phyloP scores from a whole-genome alignment of 2,329 filamentous ascomycete species.

The Xylaria sp. region DNA sequence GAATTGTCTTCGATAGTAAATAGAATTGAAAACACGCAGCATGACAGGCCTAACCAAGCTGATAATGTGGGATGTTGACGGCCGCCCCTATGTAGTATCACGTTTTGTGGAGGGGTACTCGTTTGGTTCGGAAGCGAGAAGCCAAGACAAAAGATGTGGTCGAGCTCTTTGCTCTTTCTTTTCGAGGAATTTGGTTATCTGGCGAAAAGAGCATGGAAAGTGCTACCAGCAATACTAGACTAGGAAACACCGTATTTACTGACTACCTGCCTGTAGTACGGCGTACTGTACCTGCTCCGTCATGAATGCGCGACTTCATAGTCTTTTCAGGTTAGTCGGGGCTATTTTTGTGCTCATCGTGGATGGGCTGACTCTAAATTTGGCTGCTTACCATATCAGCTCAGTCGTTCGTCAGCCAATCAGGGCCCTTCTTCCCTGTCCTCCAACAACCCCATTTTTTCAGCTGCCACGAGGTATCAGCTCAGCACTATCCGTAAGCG shows the following conservation, averaged over 20 bases:
- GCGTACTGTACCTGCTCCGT: neutral
- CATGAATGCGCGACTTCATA: neutral
- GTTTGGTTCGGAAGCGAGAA: slow-evolving; percentile 11
- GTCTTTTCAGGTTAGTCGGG: slow-evolving; percentile 18
- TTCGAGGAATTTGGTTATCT: neutral
- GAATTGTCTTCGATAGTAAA: slow-evolving; percentile 5
- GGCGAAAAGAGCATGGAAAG: too few relatives aligned
- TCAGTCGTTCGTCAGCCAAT: slow-evolving; percentile 33
- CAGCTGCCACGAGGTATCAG: slow-evolving; percentile 28
- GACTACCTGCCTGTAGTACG: too few relatives aligned
- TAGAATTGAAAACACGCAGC: neutral
- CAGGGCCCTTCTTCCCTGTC: neutral
- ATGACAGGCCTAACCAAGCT: neutral
- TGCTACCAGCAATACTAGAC: too few relatives aligned
- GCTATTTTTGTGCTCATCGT: slow-evolving; percentile 26
- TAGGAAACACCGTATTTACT: too few relatives aligned
- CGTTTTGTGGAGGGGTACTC: neutral
- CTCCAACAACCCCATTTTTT: slow-evolving; percentile 21
- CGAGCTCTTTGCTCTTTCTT: neutral
- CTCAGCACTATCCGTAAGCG: slow-evolving; percentile 15
- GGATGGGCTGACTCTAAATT: slow-evolving; percentile 30
- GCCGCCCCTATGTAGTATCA: neutral
- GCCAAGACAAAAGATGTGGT: slow-evolving; percentile 16
- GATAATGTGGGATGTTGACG: neutral
- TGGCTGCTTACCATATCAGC: slow-evolving; percentile 27